These are phyloP conservation scores for Globisporangium nunn DNA, from an alignment of 352 stramenopile genomes.

Conservation along the genomic window DNA sequence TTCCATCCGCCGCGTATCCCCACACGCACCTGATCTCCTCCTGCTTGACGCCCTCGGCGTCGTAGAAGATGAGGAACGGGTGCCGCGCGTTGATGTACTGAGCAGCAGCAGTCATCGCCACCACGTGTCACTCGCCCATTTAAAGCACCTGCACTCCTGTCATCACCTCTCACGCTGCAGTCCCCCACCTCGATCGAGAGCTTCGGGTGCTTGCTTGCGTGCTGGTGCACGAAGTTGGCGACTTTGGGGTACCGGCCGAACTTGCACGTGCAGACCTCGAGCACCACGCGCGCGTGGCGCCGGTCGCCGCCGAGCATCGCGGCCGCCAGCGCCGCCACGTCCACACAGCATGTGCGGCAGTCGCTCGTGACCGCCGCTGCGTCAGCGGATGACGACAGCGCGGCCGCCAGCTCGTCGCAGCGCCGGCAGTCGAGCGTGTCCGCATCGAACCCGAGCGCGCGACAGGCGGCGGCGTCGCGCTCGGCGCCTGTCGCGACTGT, in stretches of 20 bases:
- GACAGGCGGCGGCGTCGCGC: conserved; percentile 15
- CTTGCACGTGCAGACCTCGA: conserved; percentile 48
- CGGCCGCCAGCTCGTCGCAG: conserved; percentile 38
- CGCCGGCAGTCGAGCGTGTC: conserved; percentile 53
- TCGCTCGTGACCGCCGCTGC: conserved; percentile 7
- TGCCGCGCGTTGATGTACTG: conserved; percentile 37
- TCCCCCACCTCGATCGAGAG: conserved; percentile 34
- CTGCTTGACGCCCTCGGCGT: conserved; percentile 34
- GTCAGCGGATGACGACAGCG: conserved; percentile 13
- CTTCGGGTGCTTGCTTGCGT: conserved; percentile 29
- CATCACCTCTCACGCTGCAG: background rate
- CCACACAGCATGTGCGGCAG: conserved; percentile 47
- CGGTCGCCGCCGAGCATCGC: conserved; percentile 14
- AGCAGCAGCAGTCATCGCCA: background rate
- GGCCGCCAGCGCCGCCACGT: conserved; percentile 28
- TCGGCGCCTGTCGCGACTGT: background rate
- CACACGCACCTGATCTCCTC: conserved; percentile 55
- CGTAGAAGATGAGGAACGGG: conserved; percentile 61
- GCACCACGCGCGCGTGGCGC: conserved; percentile 34
- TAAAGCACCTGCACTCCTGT: background rate
- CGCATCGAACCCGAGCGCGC: conserved; percentile 41
- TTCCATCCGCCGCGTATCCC: background rate
- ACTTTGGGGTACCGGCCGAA: conserved; percentile 60
- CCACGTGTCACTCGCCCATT: background rate
- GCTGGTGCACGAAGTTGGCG: conserved; percentile 55